Evolutionary conservation across 2,329 filamentous ascomycete genomes (phyloP).

Genomic region (Ampelomyces quisqualis): DNA sequence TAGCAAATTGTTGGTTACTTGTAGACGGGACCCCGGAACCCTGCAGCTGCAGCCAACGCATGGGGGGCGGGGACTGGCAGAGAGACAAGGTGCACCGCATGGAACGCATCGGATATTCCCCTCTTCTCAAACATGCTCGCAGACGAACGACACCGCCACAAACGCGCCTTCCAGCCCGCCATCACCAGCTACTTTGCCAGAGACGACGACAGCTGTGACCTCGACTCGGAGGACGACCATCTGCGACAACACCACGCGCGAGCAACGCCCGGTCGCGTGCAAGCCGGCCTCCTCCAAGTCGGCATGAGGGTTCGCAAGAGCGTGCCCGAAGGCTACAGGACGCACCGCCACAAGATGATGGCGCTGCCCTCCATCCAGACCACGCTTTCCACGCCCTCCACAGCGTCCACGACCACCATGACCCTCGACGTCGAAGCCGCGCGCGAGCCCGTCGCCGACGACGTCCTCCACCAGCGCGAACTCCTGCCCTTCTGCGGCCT

Average conservation of each 20-base stretch:
- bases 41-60: slow-evolving; percentile 1
- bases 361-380: slow-evolving; percentile 29
- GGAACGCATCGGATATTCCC: slow-evolving; percentile 16
- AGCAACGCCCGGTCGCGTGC: slow-evolving; percentile 59
- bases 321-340: slow-evolving; percentile 93
- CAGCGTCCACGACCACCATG: slow-evolving; percentile 8
- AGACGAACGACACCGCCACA: slow-evolving; percentile 38
- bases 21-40: slow-evolving; percentile 11
- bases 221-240: slow-evolving; percentile 19
- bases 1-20: slow-evolving; percentile 20
- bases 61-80: neutral
- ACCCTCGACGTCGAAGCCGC: slow-evolving; percentile 26
- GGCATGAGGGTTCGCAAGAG: slow-evolving; percentile 95
- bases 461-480: slow-evolving; percentile 53
- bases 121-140: slow-evolving; percentile 20
- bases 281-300: slow-evolving; percentile 83
- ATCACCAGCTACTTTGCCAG: slow-evolving; percentile 49
- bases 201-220: slow-evolving; percentile 17
- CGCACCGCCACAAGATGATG: slow-evolving; percentile 49
- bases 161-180: slow-evolving; percentile 49
- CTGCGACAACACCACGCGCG: slow-evolving; percentile 20
- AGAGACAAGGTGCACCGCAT: slow-evolving; percentile 1
- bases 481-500: slow-evolving; percentile 80
- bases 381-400: slow-evolving; percentile 22
- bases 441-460: slow-evolving; percentile 23